phyloP scores from a whole-genome alignment of 495 filamentous ascomycete species.

The Lasiosphaeris hirsuta region DNA sequence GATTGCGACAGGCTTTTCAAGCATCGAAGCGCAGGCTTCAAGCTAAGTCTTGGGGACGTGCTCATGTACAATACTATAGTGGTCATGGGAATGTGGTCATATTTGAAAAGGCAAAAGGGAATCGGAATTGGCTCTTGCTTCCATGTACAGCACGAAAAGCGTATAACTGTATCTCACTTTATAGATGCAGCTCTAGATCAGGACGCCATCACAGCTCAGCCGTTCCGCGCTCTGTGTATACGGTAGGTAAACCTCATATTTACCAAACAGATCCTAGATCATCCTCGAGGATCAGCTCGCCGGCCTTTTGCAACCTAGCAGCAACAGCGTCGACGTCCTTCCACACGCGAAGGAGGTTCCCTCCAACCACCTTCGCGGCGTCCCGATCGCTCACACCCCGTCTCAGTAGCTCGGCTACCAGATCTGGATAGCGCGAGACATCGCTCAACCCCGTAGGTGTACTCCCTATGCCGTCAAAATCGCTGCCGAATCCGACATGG shows the following conservation, averaged over 20 bases:
- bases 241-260: background rate
- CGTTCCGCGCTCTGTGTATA: background rate
- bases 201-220: too few species aligned
- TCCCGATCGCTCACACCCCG: constrained; percentile 67
- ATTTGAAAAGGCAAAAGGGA: too few species aligned
- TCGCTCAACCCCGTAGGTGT: constrained; percentile 66
- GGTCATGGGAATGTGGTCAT: too few species aligned
- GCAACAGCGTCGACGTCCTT: constrained; percentile 65
- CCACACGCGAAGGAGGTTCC: constrained; percentile 77
- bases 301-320: constrained; percentile 54
- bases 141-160: too few species aligned
- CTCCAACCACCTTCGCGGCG: constrained; percentile 64
- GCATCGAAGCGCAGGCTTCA: too few species aligned
- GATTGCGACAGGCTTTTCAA: too few species aligned
- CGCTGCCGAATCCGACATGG: constrained; percentile 70
- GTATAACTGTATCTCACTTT: too few species aligned
- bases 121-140: too few species aligned
- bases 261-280: constrained; percentile 26
- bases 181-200: too few species aligned
- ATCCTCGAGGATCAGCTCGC: constrained; percentile 64
- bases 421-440: constrained; percentile 76
- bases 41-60: too few species aligned
- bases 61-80: too few species aligned
- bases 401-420: constrained; percentile 69
- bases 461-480: constrained; percentile 64